phyloP scores from a whole-genome alignment of 2,329 filamentous ascomycete species.

The Amylocarpus encephaloides region DNA sequence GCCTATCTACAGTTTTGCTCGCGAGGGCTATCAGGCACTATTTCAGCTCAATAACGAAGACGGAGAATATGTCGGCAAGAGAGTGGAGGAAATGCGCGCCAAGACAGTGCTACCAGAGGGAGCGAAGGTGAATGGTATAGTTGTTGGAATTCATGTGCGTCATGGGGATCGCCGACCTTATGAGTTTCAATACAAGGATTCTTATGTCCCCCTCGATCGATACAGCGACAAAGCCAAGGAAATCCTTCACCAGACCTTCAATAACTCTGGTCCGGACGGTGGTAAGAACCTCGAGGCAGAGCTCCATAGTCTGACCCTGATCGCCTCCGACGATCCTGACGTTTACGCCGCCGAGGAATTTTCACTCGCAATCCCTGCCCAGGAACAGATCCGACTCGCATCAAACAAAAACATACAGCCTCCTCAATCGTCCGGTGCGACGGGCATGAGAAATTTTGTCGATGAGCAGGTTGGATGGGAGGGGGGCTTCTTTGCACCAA shows the following conservation, averaged over 20 bases:
- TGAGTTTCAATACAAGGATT: slow-evolving; percentile 68
- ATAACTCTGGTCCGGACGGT: slow-evolving; percentile 31
- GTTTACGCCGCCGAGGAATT: slow-evolving; percentile 65
- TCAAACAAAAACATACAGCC: slow-evolving; percentile 49
- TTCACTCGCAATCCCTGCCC: slow-evolving; percentile 51
- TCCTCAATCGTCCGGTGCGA: slow-evolving; percentile 27
- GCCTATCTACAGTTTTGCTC: slow-evolving; percentile 61
- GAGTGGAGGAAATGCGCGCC: slow-evolving; percentile 49
- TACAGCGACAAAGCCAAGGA: slow-evolving; percentile 57
- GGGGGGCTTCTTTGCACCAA: slow-evolving; percentile 74
- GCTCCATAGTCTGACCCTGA: slow-evolving; percentile 44
- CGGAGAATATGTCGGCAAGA: slow-evolving; percentile 53
- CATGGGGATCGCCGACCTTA: slow-evolving; percentile 72
- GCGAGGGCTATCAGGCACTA: slow-evolving; percentile 64
- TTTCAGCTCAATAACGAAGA: slow-evolving; percentile 66
- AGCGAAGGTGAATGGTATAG: slow-evolving; percentile 40
- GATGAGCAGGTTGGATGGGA: slow-evolving; percentile 81
- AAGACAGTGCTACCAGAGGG: slow-evolving; percentile 38
- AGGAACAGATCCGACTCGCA: slow-evolving; percentile 71
- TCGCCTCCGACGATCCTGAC: slow-evolving; percentile 77
- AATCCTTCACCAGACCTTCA: slow-evolving; percentile 46
- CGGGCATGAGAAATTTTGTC: slow-evolving; percentile 56
- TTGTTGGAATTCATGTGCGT: slow-evolving; percentile 71
- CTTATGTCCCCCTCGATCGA: slow-evolving; percentile 68
- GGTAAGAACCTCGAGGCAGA: slow-evolving; percentile 34